phyloP scores from a whole-genome alignment of 768 basidiomycete species.

The Collybia nuda region DNA sequence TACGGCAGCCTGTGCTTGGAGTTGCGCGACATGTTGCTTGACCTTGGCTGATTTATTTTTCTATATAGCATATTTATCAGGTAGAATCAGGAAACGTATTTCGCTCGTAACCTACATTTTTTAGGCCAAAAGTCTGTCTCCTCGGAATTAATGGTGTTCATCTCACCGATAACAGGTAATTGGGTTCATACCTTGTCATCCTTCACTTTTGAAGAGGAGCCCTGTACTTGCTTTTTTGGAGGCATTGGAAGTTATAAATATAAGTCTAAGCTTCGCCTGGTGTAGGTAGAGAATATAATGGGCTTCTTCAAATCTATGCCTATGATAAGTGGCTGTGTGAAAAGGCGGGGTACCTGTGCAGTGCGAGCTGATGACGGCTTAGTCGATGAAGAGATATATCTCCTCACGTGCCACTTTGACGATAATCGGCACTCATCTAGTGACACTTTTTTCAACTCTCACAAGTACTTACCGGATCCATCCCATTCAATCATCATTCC shows the following conservation, averaged over 20 bases:
- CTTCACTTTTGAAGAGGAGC: slow-evolving; percentile 20
- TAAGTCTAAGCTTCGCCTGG: no score
- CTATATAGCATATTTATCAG: slow-evolving; percentile 35
- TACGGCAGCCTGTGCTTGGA: slow-evolving; percentile 74
- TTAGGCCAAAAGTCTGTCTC: slow-evolving; percentile 20
- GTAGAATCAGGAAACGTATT: background rate
- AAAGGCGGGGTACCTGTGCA: background rate
- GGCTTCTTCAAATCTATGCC: no score
- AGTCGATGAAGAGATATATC: background rate
- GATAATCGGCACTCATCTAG: no score
- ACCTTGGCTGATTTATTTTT: slow-evolving; percentile 97
- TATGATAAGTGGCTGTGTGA: background rate
- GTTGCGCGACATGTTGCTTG: slow-evolving; percentile 76
- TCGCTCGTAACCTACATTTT: slow-evolving; percentile 14
- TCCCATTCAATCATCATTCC: no score
- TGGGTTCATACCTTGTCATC: slow-evolving; percentile 19
- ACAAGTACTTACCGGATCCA: no score
- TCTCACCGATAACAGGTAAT: slow-evolving; percentile 1
- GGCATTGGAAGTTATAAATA: slow-evolving; percentile 14
- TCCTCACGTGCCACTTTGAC: no score
- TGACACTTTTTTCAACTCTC: no score
- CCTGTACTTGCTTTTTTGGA: slow-evolving; percentile 21
- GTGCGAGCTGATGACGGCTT: background rate
- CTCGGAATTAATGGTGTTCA: slow-evolving; percentile 4
- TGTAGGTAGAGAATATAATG: no score